Evolutionary conservation across 176 grass and related monocot genomes (phyloP).

Genomic region (Aegilops sharonensis): DNA sequence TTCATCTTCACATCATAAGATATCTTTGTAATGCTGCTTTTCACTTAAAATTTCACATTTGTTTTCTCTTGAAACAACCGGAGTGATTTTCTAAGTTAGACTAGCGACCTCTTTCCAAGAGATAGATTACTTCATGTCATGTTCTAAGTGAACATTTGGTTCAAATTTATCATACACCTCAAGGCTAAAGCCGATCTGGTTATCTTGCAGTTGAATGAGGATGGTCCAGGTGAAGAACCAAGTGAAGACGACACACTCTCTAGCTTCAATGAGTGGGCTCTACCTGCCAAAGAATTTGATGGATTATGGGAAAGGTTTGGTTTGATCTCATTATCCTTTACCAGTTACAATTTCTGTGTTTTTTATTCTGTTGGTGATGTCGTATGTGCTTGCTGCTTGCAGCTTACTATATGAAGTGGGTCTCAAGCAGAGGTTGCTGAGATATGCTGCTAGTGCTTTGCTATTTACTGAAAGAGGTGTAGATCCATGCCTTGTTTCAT

Average conservation of each 20-base stretch:
- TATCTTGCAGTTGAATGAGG: constrained; percentile 77
- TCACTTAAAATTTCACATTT: not conserved
- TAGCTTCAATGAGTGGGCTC: constrained; percentile 89
- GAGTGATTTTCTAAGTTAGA: not conserved
- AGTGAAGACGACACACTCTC: constrained; percentile 88
- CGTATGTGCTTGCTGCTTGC: constrained; percentile 17
- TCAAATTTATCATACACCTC: constrained; percentile 9
- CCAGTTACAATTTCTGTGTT: not conserved
- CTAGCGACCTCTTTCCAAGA: not conserved
- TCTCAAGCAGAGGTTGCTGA: constrained; percentile 92
- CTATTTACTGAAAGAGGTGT: constrained; percentile 94
- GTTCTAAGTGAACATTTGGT: not conserved
- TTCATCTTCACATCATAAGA: not conserved
- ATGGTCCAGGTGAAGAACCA: constrained; percentile 93
- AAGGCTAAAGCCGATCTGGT: constrained; percentile 5
- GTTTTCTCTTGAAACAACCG: not conserved
- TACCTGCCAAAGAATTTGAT: constrained; percentile 97
- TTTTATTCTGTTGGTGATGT: constrained; percentile 26
- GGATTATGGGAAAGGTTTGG: constrained; percentile 95
- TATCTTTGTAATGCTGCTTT: constrained; percentile 15
- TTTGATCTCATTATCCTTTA: constrained; percentile 8
- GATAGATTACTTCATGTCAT: not conserved
- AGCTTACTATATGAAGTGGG: constrained; percentile 98
- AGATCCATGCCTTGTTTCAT: constrained; percentile 89
- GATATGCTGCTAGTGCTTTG: constrained; percentile 96